Evolutionary conservation across 768 basidiomycete genomes (phyloP).

Genomic region (Hericium erinaceus): DNA sequence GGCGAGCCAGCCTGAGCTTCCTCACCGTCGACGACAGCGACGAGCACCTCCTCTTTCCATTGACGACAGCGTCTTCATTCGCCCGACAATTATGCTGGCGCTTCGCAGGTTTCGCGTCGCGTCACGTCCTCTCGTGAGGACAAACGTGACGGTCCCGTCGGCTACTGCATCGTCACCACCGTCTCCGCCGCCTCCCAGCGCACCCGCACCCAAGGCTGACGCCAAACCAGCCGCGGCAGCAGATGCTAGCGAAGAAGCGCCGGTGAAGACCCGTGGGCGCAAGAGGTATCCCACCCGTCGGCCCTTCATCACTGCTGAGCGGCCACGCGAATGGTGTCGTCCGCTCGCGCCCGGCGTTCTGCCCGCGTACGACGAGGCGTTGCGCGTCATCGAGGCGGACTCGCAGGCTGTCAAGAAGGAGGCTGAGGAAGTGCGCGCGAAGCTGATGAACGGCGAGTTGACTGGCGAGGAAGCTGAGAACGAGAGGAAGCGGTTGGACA

Average conservation of each 20-base stretch:
- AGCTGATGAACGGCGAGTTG: conserved; percentile 11
- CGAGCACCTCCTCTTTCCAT: too few species aligned
- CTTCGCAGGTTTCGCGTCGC: conserved; percentile 5
- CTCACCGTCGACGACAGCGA: background rate
- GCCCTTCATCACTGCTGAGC: conserved; percentile 40
- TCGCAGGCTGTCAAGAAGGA: conserved; percentile 38
- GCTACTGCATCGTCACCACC: background rate
- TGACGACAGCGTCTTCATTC: background rate
- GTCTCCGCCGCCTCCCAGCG: background rate
- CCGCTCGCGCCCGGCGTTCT: conserved; percentile 54
- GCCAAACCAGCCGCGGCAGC: background rate
- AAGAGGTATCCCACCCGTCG: conserved; percentile 26
- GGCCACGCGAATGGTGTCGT: conserved; percentile 53
- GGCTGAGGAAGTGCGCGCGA: conserved; percentile 27
- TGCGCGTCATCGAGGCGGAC: conserved; percentile 61
- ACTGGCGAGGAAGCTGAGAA: conserved; percentile 14
- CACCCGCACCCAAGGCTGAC: background rate
- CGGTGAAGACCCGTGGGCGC: conserved; percentile 1
- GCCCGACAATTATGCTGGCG: conserved; percentile 7
- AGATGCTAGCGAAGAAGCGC: background rate
- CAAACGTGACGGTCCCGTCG: conserved; percentile 8
- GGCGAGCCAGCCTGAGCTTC: background rate
- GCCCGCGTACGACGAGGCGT: conserved; percentile 79
- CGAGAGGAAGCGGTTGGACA: conserved; percentile 33
- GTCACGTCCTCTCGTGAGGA: conserved; percentile 4